Evolutionary conservation across 2,329 filamentous ascomycete species (phyloP), one percentile per base, ranked within the genome.

Genomic region (Arthrobotrys musiformis): DNA sequence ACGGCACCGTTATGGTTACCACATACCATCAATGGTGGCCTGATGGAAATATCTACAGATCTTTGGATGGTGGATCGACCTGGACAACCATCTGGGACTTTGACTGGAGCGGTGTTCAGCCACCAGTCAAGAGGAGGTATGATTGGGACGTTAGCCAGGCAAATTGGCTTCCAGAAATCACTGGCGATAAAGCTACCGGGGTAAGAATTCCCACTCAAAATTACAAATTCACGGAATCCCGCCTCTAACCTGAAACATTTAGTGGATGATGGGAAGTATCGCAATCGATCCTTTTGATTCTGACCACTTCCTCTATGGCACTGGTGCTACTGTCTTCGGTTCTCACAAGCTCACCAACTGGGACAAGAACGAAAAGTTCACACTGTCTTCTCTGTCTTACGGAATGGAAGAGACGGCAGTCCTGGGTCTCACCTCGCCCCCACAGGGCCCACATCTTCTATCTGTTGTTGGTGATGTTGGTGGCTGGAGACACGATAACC

Each of bases 231-330:
- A 87, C 82, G 83, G 83, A 54, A 6, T 24, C 19, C 13, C 2
- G 33, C 17, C 19, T 61, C 2, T 17, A 40, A 54, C 28, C 15
- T 35, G 11, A 60, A 19, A 15, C 33, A 81, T 89, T 1, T 88
- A 88, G 1, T 89, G 88, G 88, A 89, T 89, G 88, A 87, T 89
- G 8, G 88, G 89, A 80, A 83, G 86, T 0, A 81, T 90, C 6
- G 86, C 86, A n/a, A 89, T 90, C 58, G 84, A 89, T 79, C 88
- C 88, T 0, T 84, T 86, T 22, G 87, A 90, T 79, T 88, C 87
- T 70, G 84, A 89, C 79, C 88, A 89, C 81, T 89, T 87, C 86
- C 82, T 89, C 0, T 90, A 89, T 72, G 87, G 86, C 15, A 90
- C 88, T 0, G 88, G 88, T 0, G 81, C 86, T 22, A 88, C 86